Base-by-base conservation (phyloP, 805 yeast genomes). In the Pichia scutulata region DNA sequence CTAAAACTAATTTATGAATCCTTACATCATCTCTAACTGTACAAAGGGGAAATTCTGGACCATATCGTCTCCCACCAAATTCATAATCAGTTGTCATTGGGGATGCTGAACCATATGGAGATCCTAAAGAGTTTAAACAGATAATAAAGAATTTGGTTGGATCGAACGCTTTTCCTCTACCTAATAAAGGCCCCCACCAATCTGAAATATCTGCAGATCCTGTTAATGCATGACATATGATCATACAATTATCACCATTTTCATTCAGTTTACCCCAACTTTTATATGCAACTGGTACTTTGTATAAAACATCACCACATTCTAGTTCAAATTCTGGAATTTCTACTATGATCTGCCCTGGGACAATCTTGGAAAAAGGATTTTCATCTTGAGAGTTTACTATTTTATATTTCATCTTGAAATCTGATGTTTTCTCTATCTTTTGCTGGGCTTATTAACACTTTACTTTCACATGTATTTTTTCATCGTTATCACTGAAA, bases 161-260 rank as follows among this genome's bases (percentile, higher is more conserved):
- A 68, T 93, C 99, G 67, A 93, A 89, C 1, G 98, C 95, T 51
- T 83, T 78, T 14, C 81, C 86, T 4, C 81, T 78, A 0, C 98
- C 99, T 26, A 93, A 70, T 23, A 93, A 68, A 0, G 98, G 97
- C 0, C 98, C 97, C 99, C 99, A 93, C 99, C 99, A 93, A 61
- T 93, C 99, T 39, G 85, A 77, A 18, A 92, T 96, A 64, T 93
- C 98, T 0, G 96, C 78, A 0, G 97, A 89, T 0, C 99, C 99
- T 0, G 98, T 89, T 49, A 93, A 72, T 0, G 99, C 98, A 71
- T 93, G 99, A 59, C 96, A 86, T 14, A 93, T 86, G n/a, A 93
- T 80, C 73, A 93, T 71, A 52, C 84, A 89, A 63, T 93, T 93
- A 57, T 82, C 82, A 9, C 77, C 81, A 3, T 66, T 70, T 8